phyloP scores from a whole-genome alignment of 1,139 yeast genomes.

The Debaryomyces fabryi region DNA sequence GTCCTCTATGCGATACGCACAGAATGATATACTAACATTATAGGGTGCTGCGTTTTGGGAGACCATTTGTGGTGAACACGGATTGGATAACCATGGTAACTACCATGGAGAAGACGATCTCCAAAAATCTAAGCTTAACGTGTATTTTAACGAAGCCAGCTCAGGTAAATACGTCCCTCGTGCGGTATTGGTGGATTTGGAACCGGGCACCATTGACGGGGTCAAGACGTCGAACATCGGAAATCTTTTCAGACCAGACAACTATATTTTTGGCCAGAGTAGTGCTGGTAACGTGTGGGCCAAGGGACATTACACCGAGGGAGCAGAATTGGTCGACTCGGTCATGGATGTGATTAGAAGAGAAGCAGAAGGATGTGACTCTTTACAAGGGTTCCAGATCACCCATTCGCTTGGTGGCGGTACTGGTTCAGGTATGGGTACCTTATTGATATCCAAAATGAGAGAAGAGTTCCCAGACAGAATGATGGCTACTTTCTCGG shows the following conservation, averaged over 20 bases:
- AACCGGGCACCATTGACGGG: slow-evolving; percentile 89
- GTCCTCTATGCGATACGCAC: not conserved
- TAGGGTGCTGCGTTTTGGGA: slow-evolving; percentile 98
- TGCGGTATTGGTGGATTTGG: slow-evolving; percentile 88
- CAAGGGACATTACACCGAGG: slow-evolving; percentile 94
- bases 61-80: slow-evolving; percentile 96
- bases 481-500: slow-evolving; percentile 95
- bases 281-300: slow-evolving; percentile 98
- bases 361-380: slow-evolving; percentile 91
- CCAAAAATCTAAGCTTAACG: slow-evolving; percentile 60
- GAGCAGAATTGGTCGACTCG: slow-evolving; percentile 89
- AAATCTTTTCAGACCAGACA: slow-evolving; percentile 86
- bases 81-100: slow-evolving; percentile 82
- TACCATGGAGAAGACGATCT: slow-evolving; percentile 69
- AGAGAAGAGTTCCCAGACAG: slow-evolving; percentile 91
- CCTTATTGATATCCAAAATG: slow-evolving; percentile 74
- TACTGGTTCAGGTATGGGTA: slow-evolving; percentile 97
- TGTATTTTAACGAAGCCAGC: slow-evolving; percentile 61
- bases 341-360: slow-evolving; percentile 89
- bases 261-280: slow-evolving; percentile 84
- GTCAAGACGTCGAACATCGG: slow-evolving; percentile 80
- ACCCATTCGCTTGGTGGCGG: slow-evolving; percentile 96
- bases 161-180: slow-evolving; percentile 91
- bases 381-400: slow-evolving; percentile 92
- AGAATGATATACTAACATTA: slow-evolving; percentile 11